These are phyloP conservation scores for Prunus kanzakura DNA, from an alignment of 306 rosid species.

Conservation along the genomic window DNA sequence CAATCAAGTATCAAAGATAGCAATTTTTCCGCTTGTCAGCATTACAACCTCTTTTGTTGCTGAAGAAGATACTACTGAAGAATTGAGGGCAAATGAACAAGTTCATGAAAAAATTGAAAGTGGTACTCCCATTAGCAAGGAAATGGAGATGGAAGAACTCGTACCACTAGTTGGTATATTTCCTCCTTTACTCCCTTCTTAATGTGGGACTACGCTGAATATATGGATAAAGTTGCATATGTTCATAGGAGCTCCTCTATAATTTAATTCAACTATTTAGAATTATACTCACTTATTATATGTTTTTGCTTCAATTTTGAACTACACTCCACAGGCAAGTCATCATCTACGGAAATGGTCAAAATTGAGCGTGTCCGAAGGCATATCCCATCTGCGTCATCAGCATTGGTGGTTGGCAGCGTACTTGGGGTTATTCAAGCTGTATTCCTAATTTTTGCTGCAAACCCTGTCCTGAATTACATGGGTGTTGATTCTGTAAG, in stretches of 20 bases:
- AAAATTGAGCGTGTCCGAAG: constrained; percentile 41
- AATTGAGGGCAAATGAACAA: constrained; percentile 24
- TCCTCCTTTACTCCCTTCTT: not conserved
- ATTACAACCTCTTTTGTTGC: constrained; percentile 82
- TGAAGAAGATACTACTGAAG: constrained; percentile 56
- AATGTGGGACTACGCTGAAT: not conserved
- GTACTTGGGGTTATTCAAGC: constrained; percentile 64
- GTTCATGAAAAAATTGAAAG: constrained; percentile 42
- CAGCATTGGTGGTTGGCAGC: constrained; percentile 60
- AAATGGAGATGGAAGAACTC: constrained; percentile 22
- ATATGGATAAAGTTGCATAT: not conserved
- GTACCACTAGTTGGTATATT: constrained; percentile 13
- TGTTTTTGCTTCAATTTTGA: not conserved
- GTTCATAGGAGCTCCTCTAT: not conserved
- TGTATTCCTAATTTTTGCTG: constrained; percentile 49
- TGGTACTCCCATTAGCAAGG: constrained; percentile 8
- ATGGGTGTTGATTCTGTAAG: constrained; percentile 74
- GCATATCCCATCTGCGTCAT: constrained; percentile 71
- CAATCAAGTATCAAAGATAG: constrained; percentile 71
- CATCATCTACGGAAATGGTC: constrained; percentile 18
- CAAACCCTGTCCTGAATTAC: constrained; percentile 61
- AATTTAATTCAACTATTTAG: no score
- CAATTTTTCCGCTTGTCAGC: constrained; percentile 73
- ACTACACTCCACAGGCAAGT: not conserved
- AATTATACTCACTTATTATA: not conserved